These are phyloP conservation scores for Termitomyces sp. DNA, from an alignment of 768 basidiomycete species.

Conservation along the genomic window DNA sequence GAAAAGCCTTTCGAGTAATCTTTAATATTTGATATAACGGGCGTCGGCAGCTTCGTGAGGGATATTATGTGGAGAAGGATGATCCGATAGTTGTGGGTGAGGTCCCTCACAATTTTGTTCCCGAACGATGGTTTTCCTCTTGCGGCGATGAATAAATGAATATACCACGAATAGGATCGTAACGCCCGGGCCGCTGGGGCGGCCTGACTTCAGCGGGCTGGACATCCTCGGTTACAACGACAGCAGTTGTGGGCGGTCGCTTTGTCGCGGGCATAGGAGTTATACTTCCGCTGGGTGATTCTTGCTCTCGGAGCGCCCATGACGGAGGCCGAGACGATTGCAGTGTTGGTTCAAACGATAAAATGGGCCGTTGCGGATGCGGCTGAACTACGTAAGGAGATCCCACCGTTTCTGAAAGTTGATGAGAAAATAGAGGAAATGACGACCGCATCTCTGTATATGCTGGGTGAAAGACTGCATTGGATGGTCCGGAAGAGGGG, in stretches of 20 bases:
- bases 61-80: not conserved
- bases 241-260: not conserved
- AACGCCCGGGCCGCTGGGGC: slow-evolving; percentile 35
- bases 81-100: not conserved
- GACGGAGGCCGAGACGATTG: slow-evolving; percentile 27
- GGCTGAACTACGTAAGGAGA: slow-evolving; percentile 61
- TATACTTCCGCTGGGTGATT: slow-evolving; percentile 22
- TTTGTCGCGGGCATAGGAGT: slow-evolving; percentile 16
- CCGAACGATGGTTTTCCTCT: slow-evolving; percentile 14
- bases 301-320: slow-evolving; percentile 28
- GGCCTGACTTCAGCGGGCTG: slow-evolving; percentile 13
- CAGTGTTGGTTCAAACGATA: slow-evolving; percentile 30
- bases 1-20: slow-evolving; percentile 6
- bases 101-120: slow-evolving; percentile 13
- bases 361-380: slow-evolving; percentile 56
- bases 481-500: not conserved
- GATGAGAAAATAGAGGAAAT: slow-evolving; percentile 33
- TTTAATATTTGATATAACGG: slow-evolving; percentile 1
- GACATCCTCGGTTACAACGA: not conserved
- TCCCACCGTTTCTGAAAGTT: slow-evolving; percentile 23
- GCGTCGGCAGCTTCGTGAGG: slow-evolving; percentile 13
- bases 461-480: slow-evolving; percentile 2
- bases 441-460: slow-evolving; percentile 21
- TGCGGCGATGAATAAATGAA: slow-evolving; percentile 27
- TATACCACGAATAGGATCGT: slow-evolving; percentile 46